Conservation (phyloP, 768 basidiomycete genomes). For the Leucosporidium scottii region DNA sequence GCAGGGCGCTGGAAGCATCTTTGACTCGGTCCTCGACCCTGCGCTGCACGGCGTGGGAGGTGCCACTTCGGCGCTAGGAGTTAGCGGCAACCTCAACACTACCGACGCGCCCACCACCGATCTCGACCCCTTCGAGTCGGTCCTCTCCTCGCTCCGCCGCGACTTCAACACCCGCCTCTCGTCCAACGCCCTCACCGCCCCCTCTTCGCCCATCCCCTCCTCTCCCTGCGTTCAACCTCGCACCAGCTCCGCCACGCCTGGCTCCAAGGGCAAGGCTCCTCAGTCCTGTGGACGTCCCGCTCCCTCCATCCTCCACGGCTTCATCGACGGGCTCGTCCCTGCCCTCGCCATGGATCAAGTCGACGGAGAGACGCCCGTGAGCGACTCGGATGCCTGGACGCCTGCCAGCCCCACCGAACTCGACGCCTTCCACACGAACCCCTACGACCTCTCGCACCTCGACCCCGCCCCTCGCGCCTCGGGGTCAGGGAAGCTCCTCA, state of each 20-base stretch:
- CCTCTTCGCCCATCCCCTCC: slow-evolving; percentile 22
- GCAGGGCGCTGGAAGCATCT: too few relatives aligned
- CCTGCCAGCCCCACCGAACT: slow-evolving; percentile 1
- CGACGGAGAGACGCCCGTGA: slow-evolving; percentile 8
- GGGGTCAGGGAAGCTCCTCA: background rate
- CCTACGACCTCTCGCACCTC: background rate
- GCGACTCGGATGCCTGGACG: slow-evolving; percentile 26
- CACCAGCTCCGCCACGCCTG: slow-evolving; percentile 28
- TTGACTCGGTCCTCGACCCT: background rate
- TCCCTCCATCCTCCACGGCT: slow-evolving; percentile 31
- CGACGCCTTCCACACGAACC: background rate
- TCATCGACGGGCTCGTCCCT: slow-evolving; percentile 31
- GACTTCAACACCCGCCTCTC: slow-evolving; percentile 27
- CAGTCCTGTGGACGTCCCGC: slow-evolving; percentile 18
- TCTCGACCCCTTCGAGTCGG: slow-evolving; percentile 17
- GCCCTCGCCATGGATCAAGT: slow-evolving; percentile 1
- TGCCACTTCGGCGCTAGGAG: background rate
- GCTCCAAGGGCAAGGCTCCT: slow-evolving; percentile 30
- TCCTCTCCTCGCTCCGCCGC: slow-evolving; percentile 25
- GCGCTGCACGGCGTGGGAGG: background rate
- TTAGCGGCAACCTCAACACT: slow-evolving; percentile 2
- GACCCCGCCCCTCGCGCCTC: background rate
- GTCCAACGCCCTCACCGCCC: slow-evolving; percentile 31
- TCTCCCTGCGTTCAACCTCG: slow-evolving; percentile 30
- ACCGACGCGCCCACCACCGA: slow-evolving; percentile 14